Conservation (phyloP, 2,329 filamentous ascomycete species). For the Neophaeococcomyces aloes region DNA sequence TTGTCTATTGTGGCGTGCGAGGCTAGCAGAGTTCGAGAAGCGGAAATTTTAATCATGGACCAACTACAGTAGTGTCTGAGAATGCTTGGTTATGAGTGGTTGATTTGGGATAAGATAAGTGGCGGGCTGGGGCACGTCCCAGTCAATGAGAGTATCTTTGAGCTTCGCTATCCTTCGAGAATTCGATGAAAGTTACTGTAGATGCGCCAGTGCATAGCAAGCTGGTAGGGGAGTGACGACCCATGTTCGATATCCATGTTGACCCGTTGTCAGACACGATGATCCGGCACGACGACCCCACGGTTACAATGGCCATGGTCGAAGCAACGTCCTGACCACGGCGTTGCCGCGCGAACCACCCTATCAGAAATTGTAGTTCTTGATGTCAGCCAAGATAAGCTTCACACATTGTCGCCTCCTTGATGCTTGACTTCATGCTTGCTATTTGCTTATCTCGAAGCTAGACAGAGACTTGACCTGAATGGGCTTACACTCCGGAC, state of each 20-base stretch:
- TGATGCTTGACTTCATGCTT: too few species aligned
- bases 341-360: not conserved
- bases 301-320: not conserved
- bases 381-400: too few species aligned
- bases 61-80: not conserved
- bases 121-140: not conserved
- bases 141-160: too few species aligned
- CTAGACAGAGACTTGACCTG: too few species aligned
- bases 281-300: not conserved
- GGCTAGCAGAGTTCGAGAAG: not conserved
- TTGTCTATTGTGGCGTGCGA: constrained; percentile 6
- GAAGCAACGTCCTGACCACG: not conserved
- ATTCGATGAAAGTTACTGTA: too few species aligned
- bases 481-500: too few species aligned
- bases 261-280: not conserved
- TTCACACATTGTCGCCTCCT: too few species aligned
- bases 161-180: too few species aligned
- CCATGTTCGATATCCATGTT: not conserved
- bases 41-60: not conserved
- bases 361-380: not conserved
- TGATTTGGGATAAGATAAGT: not conserved
- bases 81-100: constrained; percentile 1
- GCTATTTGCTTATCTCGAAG: too few species aligned
- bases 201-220: not conserved
- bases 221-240: not conserved